Evolutionary conservation across 352 stramenopile species (phyloP), one percentile per base, ranked within the genome.

Genomic region (Phytophthora constricta): DNA sequence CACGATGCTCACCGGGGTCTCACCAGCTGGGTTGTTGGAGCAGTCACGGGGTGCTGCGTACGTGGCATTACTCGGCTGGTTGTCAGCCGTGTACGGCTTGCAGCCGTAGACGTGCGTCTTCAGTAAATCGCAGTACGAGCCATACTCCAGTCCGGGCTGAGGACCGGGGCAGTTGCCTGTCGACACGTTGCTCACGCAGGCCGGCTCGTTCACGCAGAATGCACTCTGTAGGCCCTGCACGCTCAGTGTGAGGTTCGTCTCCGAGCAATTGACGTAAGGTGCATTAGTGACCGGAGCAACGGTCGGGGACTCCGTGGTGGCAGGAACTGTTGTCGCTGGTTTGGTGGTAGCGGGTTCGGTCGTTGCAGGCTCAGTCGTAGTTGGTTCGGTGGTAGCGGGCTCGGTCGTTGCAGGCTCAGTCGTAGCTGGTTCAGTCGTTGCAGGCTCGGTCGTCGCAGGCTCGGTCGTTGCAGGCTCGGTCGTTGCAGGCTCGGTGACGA

Each of bases 101-200:
- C 77, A 88, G 10, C 77, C 79, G 58, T 80, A 88, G 20, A 70
- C 72, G 13, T 73, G 69, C 11, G 77, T 84, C 22, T 70, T 56
- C 26, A 86, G 65, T 22, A 74, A 25, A 23, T 65, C 69, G 45
- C 79, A 88, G 56, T 71, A 80, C 9, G 79, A 82, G 16, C 76
- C 79, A 39, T 72, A 77, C 27, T 48, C 48, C 31, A 88, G 67
- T 16, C 72, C 72, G 5, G 46, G 20, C 63, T 88, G 79, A 3
- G 72, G 62, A 26, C 25, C 58, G 3, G 77, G 79, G 11, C 74
- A 88, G 23, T 73, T 73, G 23, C 79, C 79, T 1, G 34, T 73
- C 17, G 59, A 59, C 37, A 74, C 51, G 11, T 79, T 26, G 20
- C 57, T 53, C 20, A 76, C 76, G 17, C 74, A 86, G 8, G 70